Percentiles rank a stretch among this genome's conserved stretches.
phyloP scores from a whole-genome alignment of 345 rosid species.

The Gossypium bickii region DNA sequence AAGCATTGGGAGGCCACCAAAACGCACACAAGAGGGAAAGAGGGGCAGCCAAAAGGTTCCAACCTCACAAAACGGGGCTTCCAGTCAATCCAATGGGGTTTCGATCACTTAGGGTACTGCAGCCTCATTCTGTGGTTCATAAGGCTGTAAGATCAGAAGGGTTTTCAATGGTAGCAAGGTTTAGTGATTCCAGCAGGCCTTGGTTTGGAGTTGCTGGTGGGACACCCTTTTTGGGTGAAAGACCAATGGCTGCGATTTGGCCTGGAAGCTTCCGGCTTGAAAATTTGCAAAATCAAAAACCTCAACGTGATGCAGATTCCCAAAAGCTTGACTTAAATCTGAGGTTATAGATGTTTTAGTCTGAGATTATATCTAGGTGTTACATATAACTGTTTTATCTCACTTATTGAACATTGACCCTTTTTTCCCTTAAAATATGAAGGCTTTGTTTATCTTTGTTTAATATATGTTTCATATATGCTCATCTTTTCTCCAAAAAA shows the following conservation, averaged over 20 bases:
- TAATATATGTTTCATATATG: background rate
- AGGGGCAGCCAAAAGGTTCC: slow-evolving; percentile 35
- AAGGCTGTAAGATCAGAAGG: slow-evolving; percentile 29
- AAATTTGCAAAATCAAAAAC: slow-evolving; percentile 16
- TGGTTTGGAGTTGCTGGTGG: slow-evolving; percentile 19
- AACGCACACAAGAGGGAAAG: slow-evolving; percentile 50
- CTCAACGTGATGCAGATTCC: slow-evolving; percentile 12
- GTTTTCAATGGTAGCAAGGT: slow-evolving; percentile 15
- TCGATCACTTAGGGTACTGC: slow-evolving; percentile 31
- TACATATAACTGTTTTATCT: background rate
- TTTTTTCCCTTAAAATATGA: background rate
- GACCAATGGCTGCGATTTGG: slow-evolving; percentile 29
- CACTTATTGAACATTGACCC: background rate
- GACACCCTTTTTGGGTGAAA: slow-evolving; percentile 25
- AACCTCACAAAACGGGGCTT: slow-evolving; percentile 28
- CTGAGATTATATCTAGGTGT: too few species aligned
- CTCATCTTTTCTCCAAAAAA: background rate
- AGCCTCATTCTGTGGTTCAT: slow-evolving; percentile 39
- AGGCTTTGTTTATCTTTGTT: background rate
- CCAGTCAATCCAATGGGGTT: slow-evolving; percentile 23
- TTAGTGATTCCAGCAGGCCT: slow-evolving; percentile 8
- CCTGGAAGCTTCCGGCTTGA: slow-evolving; percentile 41
- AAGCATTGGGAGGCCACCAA: slow-evolving; percentile 51
- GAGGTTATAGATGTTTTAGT: slow-evolving; percentile 15
- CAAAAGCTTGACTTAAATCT: slow-evolving; percentile 39